Percentiles rank a stretch among this genome's conserved stretches.
phyloP scores from a whole-genome alignment of 495 filamentous ascomycete genomes.

The Aspergillus bridgeri region DNA sequence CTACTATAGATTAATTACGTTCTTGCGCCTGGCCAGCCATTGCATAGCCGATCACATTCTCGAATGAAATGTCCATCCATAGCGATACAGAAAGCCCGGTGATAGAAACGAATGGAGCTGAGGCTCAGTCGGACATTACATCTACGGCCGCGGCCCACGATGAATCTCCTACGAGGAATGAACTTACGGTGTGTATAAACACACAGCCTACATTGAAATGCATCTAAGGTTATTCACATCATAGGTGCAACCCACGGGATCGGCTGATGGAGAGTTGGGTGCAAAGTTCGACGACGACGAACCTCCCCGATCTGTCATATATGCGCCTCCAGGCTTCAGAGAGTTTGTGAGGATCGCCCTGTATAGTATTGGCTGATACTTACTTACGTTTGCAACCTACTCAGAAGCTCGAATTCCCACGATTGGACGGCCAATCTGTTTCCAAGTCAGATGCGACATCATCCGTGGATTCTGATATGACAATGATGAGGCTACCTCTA shows the following conservation, averaged over 20 bases:
- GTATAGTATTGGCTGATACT: not conserved
- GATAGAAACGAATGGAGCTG: slow-evolving; percentile 13
- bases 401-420: not conserved
- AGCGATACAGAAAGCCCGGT: not conserved
- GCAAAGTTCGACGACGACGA: slow-evolving; percentile 64
- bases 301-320: slow-evolving; percentile 76
- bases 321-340: slow-evolving; percentile 75
- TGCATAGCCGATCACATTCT: not conserved
- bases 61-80: slow-evolving; percentile 1
- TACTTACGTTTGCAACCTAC: not conserved
- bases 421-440: not conserved
- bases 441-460: not conserved
- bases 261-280: slow-evolving; percentile 48
- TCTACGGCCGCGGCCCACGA: not conserved
- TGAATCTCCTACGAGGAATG: slow-evolving; percentile 3
- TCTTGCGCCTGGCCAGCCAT: too few relatives aligned
- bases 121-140: not conserved
- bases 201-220: not conserved
- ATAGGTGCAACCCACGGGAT: slow-evolving; percentile 59
- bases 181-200: slow-evolving; percentile 34
- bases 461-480: slow-evolving; percentile 4
- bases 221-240: slow-evolving; percentile 18
- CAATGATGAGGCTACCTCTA: not conserved
- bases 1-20: not conserved
- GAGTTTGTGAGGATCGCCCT: slow-evolving; percentile 60